Percentiles rank a stretch among this genome's conserved stretches.
These are phyloP conservation scores for Pulveroboletus sp. DNA, from an alignment of 768 basidiomycete species.

Conservation along the genomic window DNA sequence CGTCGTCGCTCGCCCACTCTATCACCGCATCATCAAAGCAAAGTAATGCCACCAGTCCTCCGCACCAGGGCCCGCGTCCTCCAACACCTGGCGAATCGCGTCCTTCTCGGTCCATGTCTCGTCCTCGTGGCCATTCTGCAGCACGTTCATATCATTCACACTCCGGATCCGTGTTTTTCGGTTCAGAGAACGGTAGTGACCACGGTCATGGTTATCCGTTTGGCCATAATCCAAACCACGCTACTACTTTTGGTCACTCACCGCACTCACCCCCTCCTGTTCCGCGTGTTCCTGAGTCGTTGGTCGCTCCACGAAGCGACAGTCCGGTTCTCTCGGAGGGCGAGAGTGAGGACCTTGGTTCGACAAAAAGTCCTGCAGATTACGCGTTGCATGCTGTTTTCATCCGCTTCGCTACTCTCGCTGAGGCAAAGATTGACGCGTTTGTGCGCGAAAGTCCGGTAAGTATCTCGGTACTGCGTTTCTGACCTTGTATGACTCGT, in stretches of 20 bases:
- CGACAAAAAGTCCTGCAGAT: conserved; percentile 82
- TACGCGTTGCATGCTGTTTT: conserved; percentile 88
- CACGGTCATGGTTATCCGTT: conserved; percentile 44
- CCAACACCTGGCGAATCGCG: conserved; percentile 52
- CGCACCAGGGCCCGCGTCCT: conserved; percentile 50
- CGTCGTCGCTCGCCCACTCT: conserved; percentile 64
- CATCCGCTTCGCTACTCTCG: conserved; percentile 77
- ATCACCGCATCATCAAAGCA: conserved; percentile 38
- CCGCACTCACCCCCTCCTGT: conserved; percentile 71
- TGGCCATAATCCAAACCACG: conserved; percentile 26
- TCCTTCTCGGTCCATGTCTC: conserved; percentile 34
- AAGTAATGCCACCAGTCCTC: conserved; percentile 45
- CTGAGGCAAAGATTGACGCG: conserved; percentile 75
- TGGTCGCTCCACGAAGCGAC: conserved; percentile 50
- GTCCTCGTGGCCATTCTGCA: conserved; percentile 55
- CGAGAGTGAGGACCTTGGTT: conserved; percentile 58
- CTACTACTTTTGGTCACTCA: conserved; percentile 23
- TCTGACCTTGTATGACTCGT: background rate
- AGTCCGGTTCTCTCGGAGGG: conserved; percentile 56
- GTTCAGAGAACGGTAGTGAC: conserved; percentile 72
- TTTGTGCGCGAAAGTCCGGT: conserved; percentile 72
- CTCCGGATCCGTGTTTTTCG: conserved; percentile 69
- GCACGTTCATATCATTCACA: conserved; percentile 79
- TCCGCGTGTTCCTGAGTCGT: conserved; percentile 68
- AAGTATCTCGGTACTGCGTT: conserved; percentile 26